Base-by-base conservation (phyloP, 2,329 filamentous ascomycete genomes). In the Leptographium lundbergii region DNA sequence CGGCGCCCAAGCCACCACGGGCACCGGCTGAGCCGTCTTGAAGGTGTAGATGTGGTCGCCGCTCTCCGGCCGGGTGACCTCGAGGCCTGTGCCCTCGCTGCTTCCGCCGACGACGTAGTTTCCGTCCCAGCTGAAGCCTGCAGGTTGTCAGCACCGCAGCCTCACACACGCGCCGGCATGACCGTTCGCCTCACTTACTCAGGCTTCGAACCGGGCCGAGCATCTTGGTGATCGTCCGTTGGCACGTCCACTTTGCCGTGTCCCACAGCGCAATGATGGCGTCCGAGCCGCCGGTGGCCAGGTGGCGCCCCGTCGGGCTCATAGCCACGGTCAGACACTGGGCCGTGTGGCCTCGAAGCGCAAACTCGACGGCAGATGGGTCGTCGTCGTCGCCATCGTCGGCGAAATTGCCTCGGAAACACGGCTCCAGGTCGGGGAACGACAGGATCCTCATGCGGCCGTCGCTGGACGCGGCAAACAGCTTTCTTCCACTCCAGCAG, bases 231-330 rank as follows among this genome's bases (percentile, higher is more conserved):
- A 91, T 75, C 1, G 87, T 89, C 61, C 85, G 80, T 66, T 85
- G 80, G 67, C 87, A 91, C 59, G 88, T 82, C 86, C 87, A 91
- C 64, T 88, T 84, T 48, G 79, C 78, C 4, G 88, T 91, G 66
- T 91, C 87, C 85, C 88, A 92, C 3, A 92, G 74, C 6, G 85
- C 79, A 64, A 91, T 86, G 56, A 89, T 80, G 1, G 86, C 87
- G 67, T 92, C 88, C 11, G 84, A 83, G 11, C 87, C 87, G 34
- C 88, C 88, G 0, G 87, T 87, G 0, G 88, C 88, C 52, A 92
- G 75, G 67, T 85, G 87, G 50, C 83, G 78, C 48, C 84, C 88
- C 52, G 81, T 83, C 0, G 88, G 87, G 63, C 88, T 87, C 66
- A 91, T 73, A 62, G 85, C 85, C 14, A 84, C 78, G 10, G 82